A percentile compares a stretch with the other conserved stretches of the same genome.
These are phyloP conservation scores for Pichia paraexigua DNA, from an alignment of 805 yeast genomes.

Conservation along the genomic window DNA sequence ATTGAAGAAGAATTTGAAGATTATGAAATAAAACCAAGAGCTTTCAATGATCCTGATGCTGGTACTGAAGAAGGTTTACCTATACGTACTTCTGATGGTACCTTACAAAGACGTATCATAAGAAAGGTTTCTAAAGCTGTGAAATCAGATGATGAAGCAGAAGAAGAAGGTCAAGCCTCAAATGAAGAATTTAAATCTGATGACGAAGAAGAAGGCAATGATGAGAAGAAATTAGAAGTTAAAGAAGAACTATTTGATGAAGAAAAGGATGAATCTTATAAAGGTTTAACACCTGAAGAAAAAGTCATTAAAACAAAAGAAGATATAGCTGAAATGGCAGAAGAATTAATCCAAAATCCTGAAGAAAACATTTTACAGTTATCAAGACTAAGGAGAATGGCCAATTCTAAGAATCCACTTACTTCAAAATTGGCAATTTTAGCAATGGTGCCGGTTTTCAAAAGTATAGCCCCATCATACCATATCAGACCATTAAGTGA, in stretches of 20 bases:
- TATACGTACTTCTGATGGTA: conserved; percentile 64
- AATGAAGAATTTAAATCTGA: conserved; percentile 58
- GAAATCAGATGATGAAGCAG: conserved; percentile 11
- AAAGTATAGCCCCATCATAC: conserved; percentile 81
- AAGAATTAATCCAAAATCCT: conserved; percentile 74
- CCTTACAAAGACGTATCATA: conserved; percentile 56
- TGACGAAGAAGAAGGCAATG: conserved; percentile 37
- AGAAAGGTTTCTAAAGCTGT: conserved; percentile 2
- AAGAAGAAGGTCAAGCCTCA: conserved; percentile 33
- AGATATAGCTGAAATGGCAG: conserved; percentile 75
- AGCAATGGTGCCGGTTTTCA: conserved; percentile 78
- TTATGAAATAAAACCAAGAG: conserved; percentile 69
- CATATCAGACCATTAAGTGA: conserved; percentile 78
- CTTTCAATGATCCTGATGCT: conserved; percentile 34
- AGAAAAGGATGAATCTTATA: conserved; percentile 32
- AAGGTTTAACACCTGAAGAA: conserved; percentile 43
- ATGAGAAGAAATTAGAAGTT: conserved; percentile 30
- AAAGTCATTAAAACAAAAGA: conserved; percentile 60
- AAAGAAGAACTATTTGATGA: conserved; percentile 48
- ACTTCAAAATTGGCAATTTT: conserved; percentile 65
- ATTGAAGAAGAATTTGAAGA: conserved; percentile 58
- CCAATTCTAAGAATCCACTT: conserved; percentile 55
- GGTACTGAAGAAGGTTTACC: conserved; percentile 66
- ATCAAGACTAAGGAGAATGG: conserved; percentile 62
- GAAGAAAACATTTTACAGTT: conserved; percentile 69